Percentiles rank a stretch among this genome's conserved stretches.
Conservation (phyloP, 768 basidiomycete genomes). For the Tricholoma furcatifolium region DNA sequence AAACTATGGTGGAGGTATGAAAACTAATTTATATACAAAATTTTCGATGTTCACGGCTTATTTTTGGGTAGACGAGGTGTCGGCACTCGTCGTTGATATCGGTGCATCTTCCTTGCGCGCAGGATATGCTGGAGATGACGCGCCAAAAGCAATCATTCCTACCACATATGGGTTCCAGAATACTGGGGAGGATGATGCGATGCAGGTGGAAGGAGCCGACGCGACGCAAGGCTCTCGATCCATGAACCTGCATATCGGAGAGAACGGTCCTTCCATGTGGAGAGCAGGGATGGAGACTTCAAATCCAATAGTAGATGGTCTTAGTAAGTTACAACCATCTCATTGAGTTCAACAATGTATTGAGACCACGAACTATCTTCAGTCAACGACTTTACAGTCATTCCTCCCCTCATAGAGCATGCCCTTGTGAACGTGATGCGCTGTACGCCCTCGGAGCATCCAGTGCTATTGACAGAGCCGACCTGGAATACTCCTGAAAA, state of each 20-base stretch:
- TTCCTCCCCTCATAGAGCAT: constrained; percentile 70
- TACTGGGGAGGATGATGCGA: constrained; percentile 49
- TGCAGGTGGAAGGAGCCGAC: constrained; percentile 43
- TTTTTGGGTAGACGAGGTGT: constrained; percentile 79
- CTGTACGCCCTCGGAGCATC: constrained; percentile 80
- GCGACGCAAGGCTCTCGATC: constrained; percentile 36
- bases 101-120: constrained; percentile 88
- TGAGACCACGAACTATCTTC: constrained; percentile 3
- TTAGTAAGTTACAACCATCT: constrained; percentile 54
- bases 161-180: constrained; percentile 81
- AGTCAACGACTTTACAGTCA: constrained; percentile 79
- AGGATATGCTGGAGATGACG: constrained; percentile 97
- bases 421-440: constrained; percentile 77
- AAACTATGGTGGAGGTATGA: constrained; percentile 83
- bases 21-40: background rate
- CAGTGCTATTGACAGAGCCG: constrained; percentile 90
- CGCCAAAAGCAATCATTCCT: constrained; percentile 89
- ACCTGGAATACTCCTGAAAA: constrained; percentile 96
- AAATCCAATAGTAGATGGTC: constrained; percentile 80
- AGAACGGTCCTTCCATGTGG: constrained; percentile 89
- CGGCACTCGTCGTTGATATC: constrained; percentile 93
- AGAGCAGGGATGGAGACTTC: constrained; percentile 84
- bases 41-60: constrained; percentile 5
- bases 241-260: constrained; percentile 76
- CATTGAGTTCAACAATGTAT: background rate